phyloP scores from a whole-genome alignment of 1,284 basidiomycete species.

The Caloboletus inedulis region DNA sequence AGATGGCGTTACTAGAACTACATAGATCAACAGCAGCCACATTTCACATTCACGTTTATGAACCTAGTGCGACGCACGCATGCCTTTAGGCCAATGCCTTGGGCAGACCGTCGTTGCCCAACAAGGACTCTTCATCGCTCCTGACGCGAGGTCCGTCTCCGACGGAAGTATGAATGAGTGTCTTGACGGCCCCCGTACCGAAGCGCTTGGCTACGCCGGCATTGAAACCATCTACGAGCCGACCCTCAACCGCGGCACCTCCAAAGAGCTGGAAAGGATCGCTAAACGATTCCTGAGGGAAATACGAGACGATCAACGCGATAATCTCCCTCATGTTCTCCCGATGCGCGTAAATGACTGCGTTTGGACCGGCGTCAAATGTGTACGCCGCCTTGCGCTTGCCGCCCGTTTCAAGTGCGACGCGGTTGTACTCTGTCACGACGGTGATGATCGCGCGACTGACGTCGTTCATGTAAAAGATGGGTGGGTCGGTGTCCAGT shows the following conservation, averaged over 20 bases:
- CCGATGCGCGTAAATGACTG: constrained; percentile 90
- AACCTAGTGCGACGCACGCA: neutral
- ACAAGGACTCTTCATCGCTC: constrained; percentile 49
- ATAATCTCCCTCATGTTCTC: constrained; percentile 78
- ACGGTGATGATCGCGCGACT: constrained; percentile 81
- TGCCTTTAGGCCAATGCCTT: constrained; percentile 33
- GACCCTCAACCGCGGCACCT: constrained; percentile 41
- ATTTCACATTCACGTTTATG: too few relatives aligned
- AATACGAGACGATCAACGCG: constrained; percentile 72
- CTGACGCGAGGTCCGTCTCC: constrained; percentile 85
- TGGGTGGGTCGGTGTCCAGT: constrained; percentile 95
- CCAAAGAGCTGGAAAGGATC: constrained; percentile 70
- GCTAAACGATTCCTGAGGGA: constrained; percentile 79
- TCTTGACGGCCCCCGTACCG: constrained; percentile 75
- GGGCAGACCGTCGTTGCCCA: constrained; percentile 59
- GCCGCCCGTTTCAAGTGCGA: constrained; percentile 58
- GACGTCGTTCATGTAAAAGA: constrained; percentile 99
- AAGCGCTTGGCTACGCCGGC: constrained; percentile 70
- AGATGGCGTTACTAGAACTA: neutral
- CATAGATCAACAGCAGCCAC: constrained; percentile 4
- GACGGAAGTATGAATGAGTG: constrained; percentile 87
- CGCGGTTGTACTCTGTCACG: constrained; percentile 93
- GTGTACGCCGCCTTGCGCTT: constrained; percentile 91
- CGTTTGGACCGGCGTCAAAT: constrained; percentile 98
- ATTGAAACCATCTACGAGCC: constrained; percentile 73